phyloP scores from a whole-genome alignment of 2,329 filamentous ascomycete genomes.

The Myriosclerotinia scirpicola region DNA sequence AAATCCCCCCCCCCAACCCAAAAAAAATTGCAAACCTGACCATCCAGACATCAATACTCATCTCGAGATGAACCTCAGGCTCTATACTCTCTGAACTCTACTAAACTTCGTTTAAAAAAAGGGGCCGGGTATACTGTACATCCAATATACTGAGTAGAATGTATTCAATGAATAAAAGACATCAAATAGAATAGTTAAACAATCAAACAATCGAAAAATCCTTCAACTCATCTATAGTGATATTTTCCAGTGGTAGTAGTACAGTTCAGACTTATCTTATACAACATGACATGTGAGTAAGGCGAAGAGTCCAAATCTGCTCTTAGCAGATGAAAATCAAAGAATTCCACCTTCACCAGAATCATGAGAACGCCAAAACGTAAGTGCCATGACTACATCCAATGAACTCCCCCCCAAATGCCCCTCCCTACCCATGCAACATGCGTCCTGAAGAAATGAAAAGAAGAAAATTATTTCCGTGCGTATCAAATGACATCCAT shows the following conservation, averaged over 20 bases:
- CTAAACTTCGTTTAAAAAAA: background rate
- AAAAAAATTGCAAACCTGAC: background rate
- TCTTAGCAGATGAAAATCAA: background rate
- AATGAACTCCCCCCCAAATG: constrained; percentile 22
- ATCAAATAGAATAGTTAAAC: background rate
- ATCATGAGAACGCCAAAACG: constrained; percentile 17
- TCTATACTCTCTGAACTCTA: background rate
- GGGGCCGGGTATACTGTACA: too few relatives aligned
- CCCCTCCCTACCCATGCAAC: constrained; percentile 19
- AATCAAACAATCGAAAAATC: background rate
- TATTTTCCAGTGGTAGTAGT: background rate
- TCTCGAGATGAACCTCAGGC: background rate
- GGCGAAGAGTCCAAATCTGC: background rate
- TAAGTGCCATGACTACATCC: constrained; percentile 15
- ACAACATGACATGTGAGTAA: background rate
- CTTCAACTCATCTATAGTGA: background rate
- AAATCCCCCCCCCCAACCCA: too few relatives aligned
- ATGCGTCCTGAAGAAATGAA: background rate
- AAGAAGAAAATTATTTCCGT: constrained; percentile 6
- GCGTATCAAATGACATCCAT: constrained; percentile 4
- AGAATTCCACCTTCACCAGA: background rate
- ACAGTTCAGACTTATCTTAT: background rate
- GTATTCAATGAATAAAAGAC: too few relatives aligned
- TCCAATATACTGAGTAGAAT: too few relatives aligned
- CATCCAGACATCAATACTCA: background rate